A percentile compares a stretch with the other conserved stretches of the same genome.
Conservation (phyloP, 768 basidiomycete genomes). For the Neoboletus brunneissimus region DNA sequence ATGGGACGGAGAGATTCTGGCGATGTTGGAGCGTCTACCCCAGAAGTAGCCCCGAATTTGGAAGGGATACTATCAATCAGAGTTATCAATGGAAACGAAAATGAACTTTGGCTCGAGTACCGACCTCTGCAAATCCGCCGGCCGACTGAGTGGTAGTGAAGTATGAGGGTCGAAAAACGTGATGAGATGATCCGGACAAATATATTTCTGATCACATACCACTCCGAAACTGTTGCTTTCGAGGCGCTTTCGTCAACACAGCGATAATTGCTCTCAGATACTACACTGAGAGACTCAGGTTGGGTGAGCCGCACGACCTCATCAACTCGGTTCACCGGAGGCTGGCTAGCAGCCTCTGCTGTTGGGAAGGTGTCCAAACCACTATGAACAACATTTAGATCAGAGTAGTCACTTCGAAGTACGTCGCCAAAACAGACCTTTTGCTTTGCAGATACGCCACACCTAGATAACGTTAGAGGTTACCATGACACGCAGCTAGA, state of each 20-base stretch:
- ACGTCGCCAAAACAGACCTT: constrained; percentile 6
- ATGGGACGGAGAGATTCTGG: constrained; percentile 19
- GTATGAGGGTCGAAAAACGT: background rate
- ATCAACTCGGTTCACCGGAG: background rate
- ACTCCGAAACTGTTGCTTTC: background rate
- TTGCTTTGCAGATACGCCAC: constrained; percentile 19
- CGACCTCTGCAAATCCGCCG: constrained; percentile 17
- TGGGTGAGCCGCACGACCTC: background rate
- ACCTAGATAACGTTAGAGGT: constrained; percentile 9
- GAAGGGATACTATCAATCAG: constrained; percentile 17
- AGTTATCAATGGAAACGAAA: background rate
- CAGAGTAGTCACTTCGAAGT: background rate
- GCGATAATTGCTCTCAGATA: constrained; percentile 24
- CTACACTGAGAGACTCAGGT: constrained; percentile 18
- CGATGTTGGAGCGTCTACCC: background rate
- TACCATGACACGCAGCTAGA: background rate
- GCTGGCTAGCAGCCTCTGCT: background rate
- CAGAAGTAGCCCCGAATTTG: constrained; percentile 4
- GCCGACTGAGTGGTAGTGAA: constrained; percentile 1
- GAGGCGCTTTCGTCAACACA: constrained; percentile 9
- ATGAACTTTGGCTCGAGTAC: background rate
- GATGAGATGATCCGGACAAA: background rate
- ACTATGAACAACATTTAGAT: constrained; percentile 1
- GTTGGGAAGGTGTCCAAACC: background rate
- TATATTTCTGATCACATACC: constrained; percentile 7